Conservation (phyloP, 768 basidiomycete genomes). For the Candolleomyces eurysporus region DNA sequence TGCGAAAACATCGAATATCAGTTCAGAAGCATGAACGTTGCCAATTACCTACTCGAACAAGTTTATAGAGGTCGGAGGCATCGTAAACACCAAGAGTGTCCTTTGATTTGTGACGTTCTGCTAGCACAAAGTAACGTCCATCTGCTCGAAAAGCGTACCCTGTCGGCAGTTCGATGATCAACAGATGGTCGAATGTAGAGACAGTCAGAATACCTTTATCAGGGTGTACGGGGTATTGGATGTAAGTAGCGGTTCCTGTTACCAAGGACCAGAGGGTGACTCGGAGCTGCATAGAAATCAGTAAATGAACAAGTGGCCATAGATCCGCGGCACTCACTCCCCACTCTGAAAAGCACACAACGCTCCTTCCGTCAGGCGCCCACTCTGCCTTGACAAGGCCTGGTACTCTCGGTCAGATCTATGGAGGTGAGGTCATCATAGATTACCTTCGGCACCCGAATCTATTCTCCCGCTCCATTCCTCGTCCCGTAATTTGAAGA, state of each 20-base stretch:
- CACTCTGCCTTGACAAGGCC: slow-evolving; percentile 87
- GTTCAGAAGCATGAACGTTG: not conserved
- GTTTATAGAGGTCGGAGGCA: slow-evolving; percentile 60
- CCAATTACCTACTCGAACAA: slow-evolving; percentile 57
- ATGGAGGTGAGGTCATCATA: not conserved
- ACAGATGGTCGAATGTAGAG: not conserved
- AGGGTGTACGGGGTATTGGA: slow-evolving; percentile 82
- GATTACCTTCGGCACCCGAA: slow-evolving; percentile 67
- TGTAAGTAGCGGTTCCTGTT: slow-evolving; percentile 73
- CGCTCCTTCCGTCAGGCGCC: slow-evolving; percentile 80
- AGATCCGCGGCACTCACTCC: slow-evolving; percentile 57
- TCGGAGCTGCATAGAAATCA: slow-evolving; percentile 54
- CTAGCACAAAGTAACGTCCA: slow-evolving; percentile 80
- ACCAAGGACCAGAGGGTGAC: slow-evolving; percentile 84
- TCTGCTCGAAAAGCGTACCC: slow-evolving; percentile 80
- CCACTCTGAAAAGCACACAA: slow-evolving; percentile 92
- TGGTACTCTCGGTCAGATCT: slow-evolving; percentile 16
- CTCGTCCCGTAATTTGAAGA: slow-evolving; percentile 80
- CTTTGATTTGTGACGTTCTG: slow-evolving; percentile 87
- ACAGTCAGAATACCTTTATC: slow-evolving; percentile 56
- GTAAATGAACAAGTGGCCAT: not conserved
- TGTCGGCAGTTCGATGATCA: slow-evolving; percentile 22
- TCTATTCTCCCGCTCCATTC: slow-evolving; percentile 77
- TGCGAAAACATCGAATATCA: slow-evolving; percentile 22
- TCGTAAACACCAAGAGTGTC: slow-evolving; percentile 89